A percentile compares a stretch with the other conserved stretches of the same genome.
Evolutionary conservation across 176 grass and related monocot species (phyloP).

Genomic region (Carex littledalei): DNA sequence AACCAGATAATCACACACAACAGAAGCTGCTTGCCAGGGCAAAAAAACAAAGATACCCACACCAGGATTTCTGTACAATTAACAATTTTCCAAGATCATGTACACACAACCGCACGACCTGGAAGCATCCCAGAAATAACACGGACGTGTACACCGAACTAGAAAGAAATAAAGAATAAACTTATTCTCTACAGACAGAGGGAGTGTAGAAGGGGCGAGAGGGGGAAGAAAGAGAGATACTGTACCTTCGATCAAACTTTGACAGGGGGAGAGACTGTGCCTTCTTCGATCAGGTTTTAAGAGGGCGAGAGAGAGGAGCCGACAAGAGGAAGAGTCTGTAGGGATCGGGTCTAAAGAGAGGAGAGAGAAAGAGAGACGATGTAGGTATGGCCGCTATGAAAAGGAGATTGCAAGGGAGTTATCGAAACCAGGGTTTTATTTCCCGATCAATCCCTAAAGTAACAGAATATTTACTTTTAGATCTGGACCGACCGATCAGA

Average conservation of each 20-base stretch:
- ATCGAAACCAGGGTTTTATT: slow-evolving; percentile 23
- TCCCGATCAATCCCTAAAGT: too few species aligned
- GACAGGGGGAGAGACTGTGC: neutral
- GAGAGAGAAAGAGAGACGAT: neutral
- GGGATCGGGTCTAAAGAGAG: slow-evolving; percentile 5
- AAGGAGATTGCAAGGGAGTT: neutral
- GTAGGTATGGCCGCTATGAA: slow-evolving; percentile 5
- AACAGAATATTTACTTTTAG: too few species aligned
- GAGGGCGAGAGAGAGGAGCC: neutral
- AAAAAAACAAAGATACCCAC: neutral
- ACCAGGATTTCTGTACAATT: neutral
- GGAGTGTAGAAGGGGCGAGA: neutral
- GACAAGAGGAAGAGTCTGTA: slow-evolving; percentile 5
- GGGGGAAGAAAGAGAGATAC: neutral
- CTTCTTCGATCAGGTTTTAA: slow-evolving; percentile 11
- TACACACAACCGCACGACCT: neutral
- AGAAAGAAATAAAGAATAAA: neutral
- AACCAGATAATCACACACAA: neutral
- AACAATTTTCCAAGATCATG: neutral
- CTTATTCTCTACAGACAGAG: neutral
- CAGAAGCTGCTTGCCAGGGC: neutral
- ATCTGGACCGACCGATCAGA: too few species aligned
- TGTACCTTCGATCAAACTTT: slow-evolving; percentile 9
- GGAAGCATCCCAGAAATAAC: neutral
- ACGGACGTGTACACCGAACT: neutral